Evolutionary conservation across 2,329 filamentous ascomycete species (phyloP).

Genomic region (Cyphellophora europaea): DNA sequence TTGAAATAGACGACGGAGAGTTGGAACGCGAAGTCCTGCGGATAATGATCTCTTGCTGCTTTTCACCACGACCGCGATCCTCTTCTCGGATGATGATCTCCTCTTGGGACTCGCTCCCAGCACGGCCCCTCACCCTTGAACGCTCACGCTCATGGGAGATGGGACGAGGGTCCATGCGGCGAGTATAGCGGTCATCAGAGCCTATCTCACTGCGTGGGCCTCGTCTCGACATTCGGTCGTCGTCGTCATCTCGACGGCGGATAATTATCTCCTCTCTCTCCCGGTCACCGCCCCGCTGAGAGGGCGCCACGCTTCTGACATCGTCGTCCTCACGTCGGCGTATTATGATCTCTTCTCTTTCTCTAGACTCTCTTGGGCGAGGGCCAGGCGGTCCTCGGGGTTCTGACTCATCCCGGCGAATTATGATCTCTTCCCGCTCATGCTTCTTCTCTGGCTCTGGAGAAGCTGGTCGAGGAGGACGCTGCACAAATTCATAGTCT

Average conservation of each 20-base stretch:
- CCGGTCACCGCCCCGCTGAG: slow-evolving; percentile 5
- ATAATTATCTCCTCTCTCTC: slow-evolving; percentile 24
- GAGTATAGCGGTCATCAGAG: not conserved
- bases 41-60: slow-evolving; percentile 26
- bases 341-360: slow-evolving; percentile 28
- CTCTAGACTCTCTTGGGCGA: slow-evolving; percentile 12
- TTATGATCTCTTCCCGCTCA: slow-evolving; percentile 27
- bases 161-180: slow-evolving; percentile 10
- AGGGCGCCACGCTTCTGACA: slow-evolving; percentile 9
- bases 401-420: slow-evolving; percentile 22
- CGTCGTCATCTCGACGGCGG: slow-evolving; percentile 28
- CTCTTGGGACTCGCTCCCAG: slow-evolving; percentile 20
- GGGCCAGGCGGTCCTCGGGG: slow-evolving; percentile 11
- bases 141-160: slow-evolving; percentile 19
- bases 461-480: slow-evolving; percentile 18
- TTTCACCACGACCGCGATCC: slow-evolving; percentile 13
- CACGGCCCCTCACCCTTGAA: slow-evolving; percentile 18
- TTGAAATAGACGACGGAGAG: slow-evolving; percentile 11
- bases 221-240: slow-evolving; percentile 11
- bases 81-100: slow-evolving; percentile 32
- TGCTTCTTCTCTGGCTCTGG: slow-evolving; percentile 18
- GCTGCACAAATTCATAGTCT: slow-evolving; percentile 20
- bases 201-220: slow-evolving; percentile 12
- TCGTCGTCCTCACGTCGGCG: slow-evolving; percentile 20
- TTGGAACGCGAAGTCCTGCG: slow-evolving; percentile 25